A percentile compares a stretch with the other conserved stretches of the same genome.
Evolutionary conservation across 257 asterid species (phyloP).

Genomic region (Solanum rostratum): DNA sequence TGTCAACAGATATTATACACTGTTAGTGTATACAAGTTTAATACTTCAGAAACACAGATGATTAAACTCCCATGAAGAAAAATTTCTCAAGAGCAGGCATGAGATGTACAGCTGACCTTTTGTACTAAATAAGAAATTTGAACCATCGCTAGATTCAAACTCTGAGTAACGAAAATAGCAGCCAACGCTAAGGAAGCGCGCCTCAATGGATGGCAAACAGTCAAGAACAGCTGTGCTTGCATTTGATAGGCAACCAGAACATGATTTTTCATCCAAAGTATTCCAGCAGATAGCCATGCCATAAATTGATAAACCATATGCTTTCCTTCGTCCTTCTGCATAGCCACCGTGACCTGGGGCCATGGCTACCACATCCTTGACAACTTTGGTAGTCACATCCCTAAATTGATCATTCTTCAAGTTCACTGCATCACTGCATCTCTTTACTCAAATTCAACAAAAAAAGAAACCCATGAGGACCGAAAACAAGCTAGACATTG

Average conservation of each 20-base stretch:
- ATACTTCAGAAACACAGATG: neutral
- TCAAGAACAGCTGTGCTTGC: neutral
- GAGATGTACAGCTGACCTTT: neutral
- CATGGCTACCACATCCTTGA: neutral
- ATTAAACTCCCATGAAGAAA: neutral
- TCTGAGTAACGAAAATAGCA: slow-evolving; percentile 8
- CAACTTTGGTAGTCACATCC: neutral
- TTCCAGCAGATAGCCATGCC: slow-evolving; percentile 10
- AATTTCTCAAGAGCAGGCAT: neutral
- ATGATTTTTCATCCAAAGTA: slow-evolving; percentile 3
- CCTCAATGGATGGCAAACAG: slow-evolving; percentile 10
- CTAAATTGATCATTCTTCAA: neutral
- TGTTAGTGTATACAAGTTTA: neutral
- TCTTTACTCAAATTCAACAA: neutral
- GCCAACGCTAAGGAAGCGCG: neutral
- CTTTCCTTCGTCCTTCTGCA: slow-evolving; percentile 2
- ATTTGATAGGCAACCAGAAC: neutral
- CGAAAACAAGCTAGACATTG: neutral
- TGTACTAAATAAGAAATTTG: neutral
- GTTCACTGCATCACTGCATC: slow-evolving; percentile 9
- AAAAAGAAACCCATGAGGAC: neutral
- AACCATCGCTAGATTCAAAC: neutral
- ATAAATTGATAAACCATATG: neutral
- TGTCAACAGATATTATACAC: neutral
- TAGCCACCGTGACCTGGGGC: slow-evolving; percentile 1